Base-by-base conservation (phyloP, 768 basidiomycete genomes). In the Mrakia frigida region DNA sequence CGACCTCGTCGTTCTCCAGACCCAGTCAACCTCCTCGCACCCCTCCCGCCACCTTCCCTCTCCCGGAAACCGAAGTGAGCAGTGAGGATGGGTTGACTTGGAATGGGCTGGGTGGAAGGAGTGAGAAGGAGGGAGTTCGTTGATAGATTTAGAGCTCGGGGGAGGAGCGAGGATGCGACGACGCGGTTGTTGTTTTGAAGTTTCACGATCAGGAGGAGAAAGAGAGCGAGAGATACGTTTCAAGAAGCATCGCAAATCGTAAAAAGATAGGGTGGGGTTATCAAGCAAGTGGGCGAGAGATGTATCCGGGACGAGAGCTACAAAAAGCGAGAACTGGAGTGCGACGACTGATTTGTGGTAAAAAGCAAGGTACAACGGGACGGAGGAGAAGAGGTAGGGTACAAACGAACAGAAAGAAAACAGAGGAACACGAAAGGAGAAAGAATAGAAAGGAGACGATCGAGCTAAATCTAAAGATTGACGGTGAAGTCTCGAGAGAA, bases 401-500 rank as follows among this genome's bases (percentile, higher is more conserved):
- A 61, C 18, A 39, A 63, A 35, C 31, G 39, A 59, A 60, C 4
- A 28, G 50, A 14, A 16, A 33, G 28, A 52, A 23, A 50, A 23
- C 4, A 39, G 52, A 31, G 3, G n/a, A 70, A 39, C 39, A 25
- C n/a, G 56, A 11, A 28, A 25, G 31, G 18, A 28, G n/a, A 23
- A 21, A 6, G 41, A 56, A 46, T 1, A n/a, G 25, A 46, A 5
- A 61, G n/a, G 9, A n/a, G n/a, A 39, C 0, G 28, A 14, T 18
- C 18, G 10, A 13, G n/a, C n/a, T n/a, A n/a, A 56, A 35, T 1
- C 37, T 72, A 60, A n/a, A 72, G 71, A 33, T 72, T 72, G 39
- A 53, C 10, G 59, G 71, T 72, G 39, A 72, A 72, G 71, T 72
- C 71, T 13, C 53, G 59, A 1, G 71, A 50, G n/a, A 37, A 53